Evolutionary conservation across 2,329 filamentous ascomycete genomes (phyloP).

Genomic region (Exophiala phaeomuriformis): DNA sequence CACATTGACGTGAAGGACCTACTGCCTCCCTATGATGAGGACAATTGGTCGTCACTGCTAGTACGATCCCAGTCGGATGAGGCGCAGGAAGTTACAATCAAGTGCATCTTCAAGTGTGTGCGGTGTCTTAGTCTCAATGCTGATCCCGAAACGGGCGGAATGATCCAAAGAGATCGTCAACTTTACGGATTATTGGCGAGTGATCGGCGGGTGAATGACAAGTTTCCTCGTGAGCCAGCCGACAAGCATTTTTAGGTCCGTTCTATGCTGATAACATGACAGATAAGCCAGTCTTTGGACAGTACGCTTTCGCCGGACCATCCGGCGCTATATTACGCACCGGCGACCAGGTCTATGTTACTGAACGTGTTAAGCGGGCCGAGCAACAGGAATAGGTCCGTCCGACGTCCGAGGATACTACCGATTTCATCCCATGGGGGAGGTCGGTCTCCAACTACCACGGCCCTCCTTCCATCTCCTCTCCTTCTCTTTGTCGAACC

Average conservation of each 20-base stretch:
- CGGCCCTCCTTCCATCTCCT: constrained; percentile 16
- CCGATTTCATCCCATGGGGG: constrained; percentile 16
- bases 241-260: too few species aligned
- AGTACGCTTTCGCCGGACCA: constrained; percentile 25
- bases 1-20: constrained; percentile 21
- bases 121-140: constrained; percentile 25
- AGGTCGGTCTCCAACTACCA: constrained; percentile 9
- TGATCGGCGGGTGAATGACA: constrained; percentile 24
- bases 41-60: constrained; percentile 24
- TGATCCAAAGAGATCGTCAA: constrained; percentile 22
- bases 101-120: constrained; percentile 25
- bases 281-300: constrained; percentile 26
- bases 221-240: constrained; percentile 22
- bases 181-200: constrained; percentile 24
- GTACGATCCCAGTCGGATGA: constrained; percentile 19
- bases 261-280: neutral
- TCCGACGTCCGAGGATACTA: neutral
- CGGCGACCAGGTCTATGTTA: constrained; percentile 23
- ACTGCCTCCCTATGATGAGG: constrained; percentile 23
- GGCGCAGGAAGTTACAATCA: constrained; percentile 24
- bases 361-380: constrained; percentile 14
- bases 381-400: neutral
- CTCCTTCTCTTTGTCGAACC: constrained; percentile 17
- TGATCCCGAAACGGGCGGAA: constrained; percentile 24
- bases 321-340: constrained; percentile 23